Evolutionary conservation across 2,329 filamentous ascomycete species (phyloP).

Genomic region (Aspergillus floridensis): DNA sequence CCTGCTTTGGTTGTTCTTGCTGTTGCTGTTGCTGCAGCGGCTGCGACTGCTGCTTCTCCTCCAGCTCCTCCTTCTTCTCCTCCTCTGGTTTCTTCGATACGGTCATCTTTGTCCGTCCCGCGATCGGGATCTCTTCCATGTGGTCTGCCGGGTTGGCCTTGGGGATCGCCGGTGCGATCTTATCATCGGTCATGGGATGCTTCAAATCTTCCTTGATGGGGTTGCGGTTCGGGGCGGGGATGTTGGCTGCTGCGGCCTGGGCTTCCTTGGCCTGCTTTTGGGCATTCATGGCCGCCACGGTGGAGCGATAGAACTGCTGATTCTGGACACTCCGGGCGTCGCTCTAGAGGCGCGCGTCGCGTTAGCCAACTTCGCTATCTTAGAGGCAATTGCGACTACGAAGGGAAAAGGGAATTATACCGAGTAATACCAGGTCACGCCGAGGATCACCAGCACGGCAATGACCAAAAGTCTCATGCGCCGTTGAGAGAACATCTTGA

Average conservation of each 20-base stretch:
- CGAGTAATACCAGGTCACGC: conserved; percentile 72
- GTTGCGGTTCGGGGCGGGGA: conserved; percentile 65
- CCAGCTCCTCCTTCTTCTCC: conserved; percentile 22
- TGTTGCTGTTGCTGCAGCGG: conserved; percentile 51
- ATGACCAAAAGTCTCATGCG: conserved; percentile 67
- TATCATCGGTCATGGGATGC: conserved; percentile 10
- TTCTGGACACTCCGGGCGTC: conserved; percentile 42
- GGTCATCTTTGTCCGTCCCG: conserved; percentile 54
- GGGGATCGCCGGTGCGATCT: not conserved
- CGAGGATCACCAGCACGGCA: conserved; percentile 61
- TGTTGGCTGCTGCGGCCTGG: conserved; percentile 53
- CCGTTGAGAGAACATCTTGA: conserved; percentile 65
- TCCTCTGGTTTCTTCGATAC: conserved; percentile 37
- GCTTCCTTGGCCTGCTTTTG: conserved; percentile 41
- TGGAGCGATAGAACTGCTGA: conserved; percentile 56
- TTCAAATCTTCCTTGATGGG: conserved; percentile 58
- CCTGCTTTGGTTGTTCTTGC: not conserved
- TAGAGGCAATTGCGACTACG: not conserved
- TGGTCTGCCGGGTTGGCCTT: conserved; percentile 27
- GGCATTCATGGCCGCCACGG: conserved; percentile 53
- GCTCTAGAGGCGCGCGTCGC: conserved; percentile 27
- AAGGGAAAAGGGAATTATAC: conserved; percentile 45
- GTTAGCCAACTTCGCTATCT: conserved; percentile 5
- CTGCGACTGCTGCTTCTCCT: conserved; percentile 57
- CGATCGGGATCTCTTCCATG: conserved; percentile 49